These are phyloP conservation scores for Trypanosoma caninum DNA, from an alignment of 208 protist genomes.

Conservation along the genomic window DNA sequence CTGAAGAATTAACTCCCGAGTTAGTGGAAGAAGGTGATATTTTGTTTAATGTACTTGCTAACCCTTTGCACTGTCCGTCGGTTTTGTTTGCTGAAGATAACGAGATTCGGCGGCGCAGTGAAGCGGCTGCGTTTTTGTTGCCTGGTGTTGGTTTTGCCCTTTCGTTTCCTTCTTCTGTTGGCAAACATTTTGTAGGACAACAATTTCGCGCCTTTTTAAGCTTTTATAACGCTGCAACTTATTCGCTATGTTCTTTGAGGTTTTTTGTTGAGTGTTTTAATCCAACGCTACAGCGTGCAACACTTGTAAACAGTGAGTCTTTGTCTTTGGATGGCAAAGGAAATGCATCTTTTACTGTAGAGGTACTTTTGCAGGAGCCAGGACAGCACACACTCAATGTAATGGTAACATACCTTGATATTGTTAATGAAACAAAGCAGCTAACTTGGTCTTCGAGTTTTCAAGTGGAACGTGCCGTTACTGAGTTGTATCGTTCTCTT, in stretches of 20 bases:
- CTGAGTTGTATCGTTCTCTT: slow-evolving; percentile 34
- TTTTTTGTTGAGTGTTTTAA: slow-evolving; percentile 33
- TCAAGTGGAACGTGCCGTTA: slow-evolving; percentile 42
- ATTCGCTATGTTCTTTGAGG: slow-evolving; percentile 31
- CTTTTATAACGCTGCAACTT: slow-evolving; percentile 65
- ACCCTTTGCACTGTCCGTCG: slow-evolving; percentile 19
- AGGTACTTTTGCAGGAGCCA: slow-evolving; percentile 2
- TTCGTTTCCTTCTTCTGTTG: slow-evolving; percentile 44
- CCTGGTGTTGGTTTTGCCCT: slow-evolving; percentile 44
- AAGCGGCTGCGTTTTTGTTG: slow-evolving; percentile 1
- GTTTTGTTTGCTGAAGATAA: neutral
- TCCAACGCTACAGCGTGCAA: slow-evolving; percentile 19
- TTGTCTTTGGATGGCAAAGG: slow-evolving; percentile 15
- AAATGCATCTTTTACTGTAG: slow-evolving; percentile 31
- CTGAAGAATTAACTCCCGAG: slow-evolving; percentile 24
- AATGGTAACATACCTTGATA: slow-evolving; percentile 48
- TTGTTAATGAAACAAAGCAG: slow-evolving; percentile 32
- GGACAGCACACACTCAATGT: slow-evolving; percentile 49
- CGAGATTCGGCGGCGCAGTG: neutral
- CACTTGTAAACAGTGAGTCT: slow-evolving; percentile 29
- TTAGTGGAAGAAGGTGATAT: slow-evolving; percentile 72
- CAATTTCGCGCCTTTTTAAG: slow-evolving; percentile 59
- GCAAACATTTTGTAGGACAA: slow-evolving; percentile 48
- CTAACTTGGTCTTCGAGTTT: slow-evolving; percentile 54
- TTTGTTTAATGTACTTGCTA: slow-evolving; percentile 46